These are phyloP conservation scores for Hortaea sp. DNA, from an alignment of 2,329 filamentous ascomycete genomes.

Conservation along the genomic window DNA sequence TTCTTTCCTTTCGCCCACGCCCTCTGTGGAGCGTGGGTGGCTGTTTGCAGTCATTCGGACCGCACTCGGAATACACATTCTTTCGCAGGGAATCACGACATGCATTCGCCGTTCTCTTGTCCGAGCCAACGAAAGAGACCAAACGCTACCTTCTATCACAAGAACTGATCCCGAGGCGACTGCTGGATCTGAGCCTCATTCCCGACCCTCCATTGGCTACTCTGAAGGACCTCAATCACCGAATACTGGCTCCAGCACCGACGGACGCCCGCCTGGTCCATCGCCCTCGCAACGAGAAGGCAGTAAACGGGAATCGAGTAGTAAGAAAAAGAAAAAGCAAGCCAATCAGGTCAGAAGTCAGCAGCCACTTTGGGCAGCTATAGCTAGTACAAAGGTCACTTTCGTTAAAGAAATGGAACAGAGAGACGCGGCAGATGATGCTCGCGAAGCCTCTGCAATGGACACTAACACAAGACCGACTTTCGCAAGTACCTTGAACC, in stretches of 20 bases:
- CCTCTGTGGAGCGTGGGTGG: constrained; percentile 22
- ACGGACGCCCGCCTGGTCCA: constrained; percentile 41
- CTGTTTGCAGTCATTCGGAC: constrained; percentile 21
- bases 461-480: constrained; percentile 58
- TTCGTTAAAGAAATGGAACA: constrained; percentile 73
- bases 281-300: constrained; percentile 42
- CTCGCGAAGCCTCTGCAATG: constrained; percentile 62
- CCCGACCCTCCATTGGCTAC: constrained; percentile 9
- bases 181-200: constrained; percentile 14
- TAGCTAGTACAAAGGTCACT: constrained; percentile 93
- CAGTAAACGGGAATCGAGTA: constrained; percentile 49
- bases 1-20: constrained; percentile 18
- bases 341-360: constrained; percentile 82
- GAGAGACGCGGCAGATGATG: constrained; percentile 65
- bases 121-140: constrained; percentile 25
- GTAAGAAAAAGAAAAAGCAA: constrained; percentile 81
- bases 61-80: constrained; percentile 27
- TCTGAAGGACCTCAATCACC: constrained; percentile 16
- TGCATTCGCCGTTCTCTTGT: constrained; percentile 26
- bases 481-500: constrained; percentile 50
- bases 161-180: constrained; percentile 22
- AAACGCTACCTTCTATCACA: constrained; percentile 17
- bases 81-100: constrained; percentile 27
- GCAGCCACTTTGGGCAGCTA: constrained; percentile 86
- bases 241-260: constrained; percentile 26